Evolutionary conservation across 1,284 basidiomycete genomes (phyloP).

Genomic region (Ustilago vetiveriae): DNA sequence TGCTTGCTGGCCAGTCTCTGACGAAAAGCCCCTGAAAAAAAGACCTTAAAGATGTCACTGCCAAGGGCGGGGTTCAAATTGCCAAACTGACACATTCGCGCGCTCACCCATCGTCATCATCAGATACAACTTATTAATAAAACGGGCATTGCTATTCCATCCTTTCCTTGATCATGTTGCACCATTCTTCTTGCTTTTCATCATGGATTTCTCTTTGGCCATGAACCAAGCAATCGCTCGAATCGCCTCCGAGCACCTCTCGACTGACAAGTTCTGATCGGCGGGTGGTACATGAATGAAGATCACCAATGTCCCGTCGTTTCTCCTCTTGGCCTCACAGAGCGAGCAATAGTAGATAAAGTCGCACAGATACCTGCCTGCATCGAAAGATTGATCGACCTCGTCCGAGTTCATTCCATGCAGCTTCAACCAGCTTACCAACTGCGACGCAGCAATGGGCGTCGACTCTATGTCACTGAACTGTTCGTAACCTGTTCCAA

Average conservation of each 20-base stretch:
- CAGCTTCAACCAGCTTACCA: slow-evolving; percentile 19
- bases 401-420: slow-evolving; percentile 6
- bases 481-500: slow-evolving; percentile 22
- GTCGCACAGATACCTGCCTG: slow-evolving; percentile 50
- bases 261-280: slow-evolving; percentile 9
- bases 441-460: slow-evolving; percentile 4
- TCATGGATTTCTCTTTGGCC: slow-evolving; percentile 12
- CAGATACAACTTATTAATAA: too few species aligned
- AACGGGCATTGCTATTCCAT: too few species aligned
- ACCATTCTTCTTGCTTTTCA: too few species aligned
- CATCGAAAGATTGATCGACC: slow-evolving; percentile 24
- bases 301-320: slow-evolving; percentile 11
- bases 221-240: slow-evolving; percentile 33
- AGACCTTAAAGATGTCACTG: too few species aligned
- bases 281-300: slow-evolving; percentile 43
- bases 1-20: too few species aligned
- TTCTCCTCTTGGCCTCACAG: slow-evolving; percentile 18
- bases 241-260: slow-evolving; percentile 22
- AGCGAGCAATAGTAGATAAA: slow-evolving; percentile 44
- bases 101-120: too few species aligned
- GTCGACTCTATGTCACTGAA: slow-evolving; percentile 23
- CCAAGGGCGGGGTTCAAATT: too few species aligned
- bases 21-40: too few species aligned
- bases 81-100: too few species aligned
- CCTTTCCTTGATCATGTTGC: too few species aligned